phyloP scores from a whole-genome alignment of 2,329 filamentous ascomycete genomes.

The Apiospora aurea region DNA sequence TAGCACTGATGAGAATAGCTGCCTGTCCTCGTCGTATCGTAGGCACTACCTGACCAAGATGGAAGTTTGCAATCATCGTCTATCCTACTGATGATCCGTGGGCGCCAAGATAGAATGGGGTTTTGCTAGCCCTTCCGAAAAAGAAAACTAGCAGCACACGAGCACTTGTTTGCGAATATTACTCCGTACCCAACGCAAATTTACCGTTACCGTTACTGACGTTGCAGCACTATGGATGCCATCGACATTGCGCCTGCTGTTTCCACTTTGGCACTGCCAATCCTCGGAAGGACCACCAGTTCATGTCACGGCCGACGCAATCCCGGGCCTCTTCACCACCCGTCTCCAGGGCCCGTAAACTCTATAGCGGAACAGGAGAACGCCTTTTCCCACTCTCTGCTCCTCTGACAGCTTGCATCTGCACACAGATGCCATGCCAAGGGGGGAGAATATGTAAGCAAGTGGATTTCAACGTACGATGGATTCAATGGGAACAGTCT shows the following conservation, averaged over 20 bases:
- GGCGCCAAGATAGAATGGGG: background rate
- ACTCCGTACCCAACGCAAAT: background rate
- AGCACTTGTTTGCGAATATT: background rate
- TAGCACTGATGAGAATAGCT: background rate
- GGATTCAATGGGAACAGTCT: background rate
- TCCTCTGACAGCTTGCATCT: background rate
- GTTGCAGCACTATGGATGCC: conserved; percentile 1
- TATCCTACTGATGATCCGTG: background rate
- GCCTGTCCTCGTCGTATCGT: background rate
- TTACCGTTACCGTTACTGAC: conserved; percentile 3
- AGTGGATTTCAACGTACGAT: conserved; percentile 7
- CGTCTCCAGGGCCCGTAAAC: background rate
- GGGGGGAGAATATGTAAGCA: background rate
- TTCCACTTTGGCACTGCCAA: conserved; percentile 10
- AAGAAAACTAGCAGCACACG: too few relatives aligned
- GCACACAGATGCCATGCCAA: conserved; percentile 9
- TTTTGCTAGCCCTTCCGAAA: background rate
- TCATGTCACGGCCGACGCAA: background rate
- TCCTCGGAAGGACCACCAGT: conserved; percentile 14
- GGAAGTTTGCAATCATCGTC: background rate
- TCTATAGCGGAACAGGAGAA: background rate
- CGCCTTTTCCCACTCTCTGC: background rate
- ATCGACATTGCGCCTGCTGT: background rate
- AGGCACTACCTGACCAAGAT: background rate
- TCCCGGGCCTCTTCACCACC: background rate